Percentiles rank a stretch among this genome's conserved stretches.
These are phyloP conservation scores for Wakefieldia striispora DNA, from an alignment of 768 basidiomycete genomes.

Conservation along the genomic window DNA sequence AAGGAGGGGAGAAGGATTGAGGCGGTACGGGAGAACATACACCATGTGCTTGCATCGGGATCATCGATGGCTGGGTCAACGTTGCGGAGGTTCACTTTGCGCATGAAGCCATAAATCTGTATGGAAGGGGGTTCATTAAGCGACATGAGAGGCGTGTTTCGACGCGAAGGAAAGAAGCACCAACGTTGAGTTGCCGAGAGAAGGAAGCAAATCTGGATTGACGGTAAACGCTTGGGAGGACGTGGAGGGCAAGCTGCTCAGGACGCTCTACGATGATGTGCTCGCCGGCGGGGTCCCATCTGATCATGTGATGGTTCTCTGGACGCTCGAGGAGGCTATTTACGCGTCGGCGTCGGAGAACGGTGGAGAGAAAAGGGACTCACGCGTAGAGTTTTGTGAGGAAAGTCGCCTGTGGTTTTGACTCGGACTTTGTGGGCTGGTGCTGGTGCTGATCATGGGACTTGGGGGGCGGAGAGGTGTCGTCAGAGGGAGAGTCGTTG, in stretches of 20 bases:
- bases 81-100: conserved; percentile 94
- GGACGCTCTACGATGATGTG: conserved; percentile 95
- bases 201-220: conserved; percentile 97
- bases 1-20: conserved; percentile 17
- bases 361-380: conserved; percentile 34
- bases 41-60: conserved; percentile 96
- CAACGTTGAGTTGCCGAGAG: conserved; percentile 93
- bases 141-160: conserved; percentile 20
- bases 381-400: conserved; percentile 95
- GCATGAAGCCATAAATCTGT: conserved; percentile 98
- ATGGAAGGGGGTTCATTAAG: conserved; percentile 23
- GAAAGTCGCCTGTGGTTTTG: conserved; percentile 91
- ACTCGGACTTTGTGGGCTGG: conserved; percentile 62
- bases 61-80: conserved; percentile 94
- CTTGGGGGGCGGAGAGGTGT: conserved; percentile 42
- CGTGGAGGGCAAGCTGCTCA: conserved; percentile 90
- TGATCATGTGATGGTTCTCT: conserved; percentile 96
- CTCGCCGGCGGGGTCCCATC: conserved; percentile 91
- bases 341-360: conserved; percentile 23
- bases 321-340: conserved; percentile 81
- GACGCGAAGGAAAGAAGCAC: conserved; percentile 38
- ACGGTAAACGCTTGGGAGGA: conserved; percentile 91
- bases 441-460: conserved; percentile 42
- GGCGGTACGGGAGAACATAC: conserved; percentile 49
- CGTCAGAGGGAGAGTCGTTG: conserved; percentile 46